A percentile compares a stretch with the other conserved stretches of the same genome.
These are phyloP conservation scores for Pseudonectria foliicola DNA, from an alignment of 2,329 filamentous ascomycete species.

Conservation along the genomic window DNA sequence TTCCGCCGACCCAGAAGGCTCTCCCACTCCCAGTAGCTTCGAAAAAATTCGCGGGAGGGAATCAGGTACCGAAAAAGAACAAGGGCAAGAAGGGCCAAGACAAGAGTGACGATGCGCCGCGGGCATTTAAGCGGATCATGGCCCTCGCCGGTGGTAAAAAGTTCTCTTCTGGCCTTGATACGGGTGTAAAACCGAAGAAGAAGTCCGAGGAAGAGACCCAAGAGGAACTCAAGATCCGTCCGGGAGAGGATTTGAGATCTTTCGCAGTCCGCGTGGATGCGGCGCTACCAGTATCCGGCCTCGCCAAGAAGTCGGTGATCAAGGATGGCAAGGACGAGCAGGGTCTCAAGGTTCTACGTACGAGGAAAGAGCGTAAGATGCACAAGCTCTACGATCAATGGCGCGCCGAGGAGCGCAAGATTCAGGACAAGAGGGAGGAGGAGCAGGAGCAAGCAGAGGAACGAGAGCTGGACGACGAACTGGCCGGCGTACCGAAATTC, in stretches of 20 bases:
- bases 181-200: conserved; percentile 36
- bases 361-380: conserved; percentile 79
- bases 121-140: conserved; percentile 83
- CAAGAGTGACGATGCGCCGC: conserved; percentile 71
- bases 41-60: conserved; percentile 22
- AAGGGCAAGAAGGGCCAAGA: conserved; percentile 40
- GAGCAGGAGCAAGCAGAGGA: conserved; percentile 58
- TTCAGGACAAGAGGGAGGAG: conserved; percentile 58
- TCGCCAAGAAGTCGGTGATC: conserved; percentile 53
- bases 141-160: conserved; percentile 58
- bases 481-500: conserved; percentile 39
- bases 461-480: conserved; percentile 53
- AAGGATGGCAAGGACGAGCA: conserved; percentile 56
- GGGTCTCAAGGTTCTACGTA: conserved; percentile 61
- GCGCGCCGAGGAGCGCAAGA: conserved; percentile 57
- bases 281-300: conserved; percentile 66
- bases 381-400: conserved; percentile 75
- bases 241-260: conserved; percentile 75
- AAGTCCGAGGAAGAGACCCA: conserved; percentile 15
- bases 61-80: conserved; percentile 24
- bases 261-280: conserved; percentile 80
- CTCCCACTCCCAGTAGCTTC: conserved; percentile 42
- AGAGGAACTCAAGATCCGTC: conserved; percentile 62
- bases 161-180: conserved; percentile 61
- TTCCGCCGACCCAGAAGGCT: conserved; percentile 43